Conservation (phyloP, 306 rosid species). For the Benincasa hispida region DNA sequence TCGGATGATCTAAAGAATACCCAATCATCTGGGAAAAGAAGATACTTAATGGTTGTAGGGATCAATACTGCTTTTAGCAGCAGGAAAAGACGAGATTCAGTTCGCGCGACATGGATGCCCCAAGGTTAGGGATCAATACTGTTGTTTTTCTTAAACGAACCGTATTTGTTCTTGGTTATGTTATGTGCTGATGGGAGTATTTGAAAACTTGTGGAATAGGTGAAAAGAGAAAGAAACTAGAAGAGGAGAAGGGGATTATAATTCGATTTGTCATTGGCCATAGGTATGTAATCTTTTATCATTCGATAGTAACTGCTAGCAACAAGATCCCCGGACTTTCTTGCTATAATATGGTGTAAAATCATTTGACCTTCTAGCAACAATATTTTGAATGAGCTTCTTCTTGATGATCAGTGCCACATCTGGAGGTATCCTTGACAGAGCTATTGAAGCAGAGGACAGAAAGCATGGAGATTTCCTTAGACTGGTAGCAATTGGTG, state of each 20-base stretch:
- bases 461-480: constrained; percentile 85
- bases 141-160: not conserved
- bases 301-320: not conserved
- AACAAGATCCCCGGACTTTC: not conserved
- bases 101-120: constrained; percentile 95
- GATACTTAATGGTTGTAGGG: constrained; percentile 83
- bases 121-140: constrained; percentile 40
- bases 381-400: not conserved
- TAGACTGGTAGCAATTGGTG: constrained; percentile 60
- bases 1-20: constrained; percentile 32
- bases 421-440: constrained; percentile 90
- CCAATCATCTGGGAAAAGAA: constrained; percentile 46
- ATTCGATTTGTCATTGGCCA: constrained; percentile 92
- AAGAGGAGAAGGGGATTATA: constrained; percentile 96
- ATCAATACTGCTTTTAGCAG: constrained; percentile 97
- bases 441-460: constrained; percentile 98
- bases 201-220: constrained; percentile 39
- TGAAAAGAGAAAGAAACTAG: constrained; percentile 81
- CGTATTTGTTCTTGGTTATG: not conserved
- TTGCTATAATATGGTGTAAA: not conserved
- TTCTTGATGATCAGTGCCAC: constrained; percentile 56
- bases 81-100: constrained; percentile 92
- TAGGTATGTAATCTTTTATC: constrained; percentile 29
- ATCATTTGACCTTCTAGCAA: not conserved
- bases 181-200: constrained; percentile 9